These are phyloP conservation scores for Fusarium torulosum DNA, from an alignment of 2,329 filamentous ascomycete genomes.

Conservation along the genomic window DNA sequence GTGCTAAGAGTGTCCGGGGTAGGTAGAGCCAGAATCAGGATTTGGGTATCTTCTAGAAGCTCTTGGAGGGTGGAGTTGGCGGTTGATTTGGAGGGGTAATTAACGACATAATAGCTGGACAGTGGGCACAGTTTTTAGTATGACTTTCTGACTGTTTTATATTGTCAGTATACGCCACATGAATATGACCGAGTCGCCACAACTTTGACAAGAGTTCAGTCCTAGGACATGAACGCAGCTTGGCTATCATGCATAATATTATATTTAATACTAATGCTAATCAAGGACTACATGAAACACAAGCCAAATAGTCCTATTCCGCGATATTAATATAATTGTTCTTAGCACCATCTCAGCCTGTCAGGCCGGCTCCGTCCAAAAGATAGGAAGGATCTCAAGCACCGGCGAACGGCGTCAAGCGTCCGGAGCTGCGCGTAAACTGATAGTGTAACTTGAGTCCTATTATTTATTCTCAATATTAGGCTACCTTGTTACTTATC, in stretches of 20 bases:
- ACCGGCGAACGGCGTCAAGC: constrained; percentile 31
- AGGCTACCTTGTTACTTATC: not conserved
- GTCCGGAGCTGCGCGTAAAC: constrained; percentile 19
- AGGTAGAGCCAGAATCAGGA: constrained; percentile 26
- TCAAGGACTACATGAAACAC: not conserved
- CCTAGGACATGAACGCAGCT: not conserved
- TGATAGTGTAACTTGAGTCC: not conserved
- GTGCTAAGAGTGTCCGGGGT: constrained; percentile 4
- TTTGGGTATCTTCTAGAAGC: constrained; percentile 47
- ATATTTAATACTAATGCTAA: not conserved
- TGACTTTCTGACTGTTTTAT: constrained; percentile 14
- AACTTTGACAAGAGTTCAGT: not conserved
- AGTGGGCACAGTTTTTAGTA: not conserved
- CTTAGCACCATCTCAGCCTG: not conserved
- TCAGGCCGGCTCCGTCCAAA: constrained; percentile 22
- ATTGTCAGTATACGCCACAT: constrained; percentile 27
- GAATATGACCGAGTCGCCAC: constrained; percentile 14
- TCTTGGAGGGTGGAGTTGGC: constrained; percentile 42
- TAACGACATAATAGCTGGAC: constrained; percentile 23
- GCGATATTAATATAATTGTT: not conserved
- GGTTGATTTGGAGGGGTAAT: constrained; percentile 39
- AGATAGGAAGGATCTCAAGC: constrained; percentile 3
- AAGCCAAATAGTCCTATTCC: not conserved
- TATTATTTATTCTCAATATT: not conserved
- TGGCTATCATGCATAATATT: not conserved